Evolutionary conservation across 75 land plant species (phyloP).

Genomic region (Picea sitchensis): DNA sequence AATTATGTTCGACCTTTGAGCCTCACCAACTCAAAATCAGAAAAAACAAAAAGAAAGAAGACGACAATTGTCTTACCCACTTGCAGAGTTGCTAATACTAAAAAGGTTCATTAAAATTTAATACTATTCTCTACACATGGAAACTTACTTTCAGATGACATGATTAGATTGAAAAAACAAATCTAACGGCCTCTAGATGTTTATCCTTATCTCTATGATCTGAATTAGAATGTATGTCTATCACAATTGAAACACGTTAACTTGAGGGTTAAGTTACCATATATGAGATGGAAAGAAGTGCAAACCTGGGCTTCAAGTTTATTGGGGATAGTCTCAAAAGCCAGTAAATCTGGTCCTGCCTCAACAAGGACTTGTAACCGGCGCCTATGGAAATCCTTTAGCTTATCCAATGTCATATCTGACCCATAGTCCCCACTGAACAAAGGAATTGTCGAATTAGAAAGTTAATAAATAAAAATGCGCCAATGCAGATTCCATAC

Average conservation of each 20-base stretch:
- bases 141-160: no score
- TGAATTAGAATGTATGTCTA: not conserved
- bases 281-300: not conserved
- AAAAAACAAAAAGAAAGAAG: no score
- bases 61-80: no score
- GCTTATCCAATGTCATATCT: constrained; percentile 58
- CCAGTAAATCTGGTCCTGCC: constrained; percentile 85
- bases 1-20: no score
- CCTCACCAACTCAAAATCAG: no score
- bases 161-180: not conserved
- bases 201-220: not conserved
- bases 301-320: constrained; percentile 92
- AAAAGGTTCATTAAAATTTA: no score
- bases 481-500: not conserved
- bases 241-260: not conserved
- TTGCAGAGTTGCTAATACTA: no score
- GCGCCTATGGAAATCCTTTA: constrained; percentile 90
- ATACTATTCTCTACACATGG: no score
- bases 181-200: not conserved
- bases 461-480: not conserved
- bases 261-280: not conserved
- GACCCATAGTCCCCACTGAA: constrained; percentile 86
- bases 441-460: constrained; percentile 1
- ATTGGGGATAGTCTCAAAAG: constrained; percentile 94
- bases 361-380: constrained; percentile 71